Evolutionary conservation across 2,329 filamentous ascomycete species (phyloP).

Genomic region (Alternaria incomplexa): DNA sequence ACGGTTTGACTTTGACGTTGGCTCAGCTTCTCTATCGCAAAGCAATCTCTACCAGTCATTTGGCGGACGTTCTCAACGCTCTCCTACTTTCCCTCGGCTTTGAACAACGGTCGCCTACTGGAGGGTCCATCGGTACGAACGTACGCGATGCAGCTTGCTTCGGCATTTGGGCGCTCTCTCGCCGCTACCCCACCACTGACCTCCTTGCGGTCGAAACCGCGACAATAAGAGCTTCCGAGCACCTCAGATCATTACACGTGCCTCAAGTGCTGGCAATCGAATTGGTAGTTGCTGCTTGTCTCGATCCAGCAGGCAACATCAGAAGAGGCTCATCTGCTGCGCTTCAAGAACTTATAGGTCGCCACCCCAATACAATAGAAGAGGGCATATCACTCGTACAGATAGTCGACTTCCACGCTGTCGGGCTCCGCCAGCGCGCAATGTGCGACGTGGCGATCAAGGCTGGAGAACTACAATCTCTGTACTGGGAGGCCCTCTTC

Average conservation of each 20-base stretch:
- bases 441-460: constrained; percentile 76
- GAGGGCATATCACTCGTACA: constrained; percentile 88
- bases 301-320: constrained; percentile 93
- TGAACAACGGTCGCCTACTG: constrained; percentile 84
- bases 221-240: constrained; percentile 53
- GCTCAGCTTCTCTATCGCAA: constrained; percentile 85
- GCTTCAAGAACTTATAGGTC: constrained; percentile 89
- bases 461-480: constrained; percentile 67
- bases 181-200: constrained; percentile 83
- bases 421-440: constrained; percentile 84
- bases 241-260: constrained; percentile 54
- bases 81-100: constrained; percentile 83
- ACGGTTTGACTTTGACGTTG: constrained; percentile 86
- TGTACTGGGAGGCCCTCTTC: constrained; percentile 73
- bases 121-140: constrained; percentile 84
- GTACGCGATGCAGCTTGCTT: constrained; percentile 96
- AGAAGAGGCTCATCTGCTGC: constrained; percentile 90
- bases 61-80: constrained; percentile 76
- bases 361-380: constrained; percentile 83
- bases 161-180: constrained; percentile 89
- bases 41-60: constrained; percentile 73
- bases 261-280: constrained; percentile 82
- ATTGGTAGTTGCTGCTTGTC: constrained; percentile 78
- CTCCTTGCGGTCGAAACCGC: constrained; percentile 66
- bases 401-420: constrained; percentile 88